Conservation (phyloP, 1,284 basidiomycete species). For the Coniferiporia sulphurascens region DNA sequence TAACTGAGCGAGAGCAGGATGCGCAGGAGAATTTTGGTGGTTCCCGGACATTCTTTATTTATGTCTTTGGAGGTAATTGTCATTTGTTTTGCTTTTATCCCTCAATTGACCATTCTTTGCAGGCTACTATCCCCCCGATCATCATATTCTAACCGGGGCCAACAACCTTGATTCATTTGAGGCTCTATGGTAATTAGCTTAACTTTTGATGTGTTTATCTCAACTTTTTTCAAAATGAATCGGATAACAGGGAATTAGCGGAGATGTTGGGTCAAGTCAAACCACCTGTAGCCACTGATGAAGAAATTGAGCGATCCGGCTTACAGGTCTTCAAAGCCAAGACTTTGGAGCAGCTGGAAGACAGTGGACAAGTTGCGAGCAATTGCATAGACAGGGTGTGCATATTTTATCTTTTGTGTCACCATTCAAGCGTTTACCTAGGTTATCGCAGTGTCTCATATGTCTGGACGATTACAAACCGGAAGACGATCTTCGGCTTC, state of each 20-base stretch:
- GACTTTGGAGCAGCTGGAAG: constrained; percentile 49
- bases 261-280: constrained; percentile 75
- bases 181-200: constrained; percentile 50
- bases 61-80: constrained; percentile 67
- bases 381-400: constrained; percentile 71
- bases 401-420: constrained; percentile 27
- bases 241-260: constrained; percentile 56
- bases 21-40: constrained; percentile 35
- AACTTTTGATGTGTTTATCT: constrained; percentile 12
- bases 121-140: constrained; percentile 85
- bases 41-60: constrained; percentile 73
- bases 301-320: constrained; percentile 79
- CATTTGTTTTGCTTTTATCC: constrained; percentile 5
- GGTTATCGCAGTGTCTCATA: constrained; percentile 56
- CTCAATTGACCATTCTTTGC: constrained; percentile 5
- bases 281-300: constrained; percentile 71
- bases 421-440: constrained; percentile 8
- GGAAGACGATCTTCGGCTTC: constrained; percentile 72
- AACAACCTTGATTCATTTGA: constrained; percentile 75
- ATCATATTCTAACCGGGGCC: constrained; percentile 76
- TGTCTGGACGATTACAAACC: constrained; percentile 79
- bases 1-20: constrained; percentile 24
- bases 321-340: constrained; percentile 63
- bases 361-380: constrained; percentile 58
- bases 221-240: constrained; percentile 11